A percentile compares a stretch with the other conserved stretches of the same genome.
phyloP scores from a whole-genome alignment of 2,329 filamentous ascomycete genomes.

The Claviceps spartinae region DNA sequence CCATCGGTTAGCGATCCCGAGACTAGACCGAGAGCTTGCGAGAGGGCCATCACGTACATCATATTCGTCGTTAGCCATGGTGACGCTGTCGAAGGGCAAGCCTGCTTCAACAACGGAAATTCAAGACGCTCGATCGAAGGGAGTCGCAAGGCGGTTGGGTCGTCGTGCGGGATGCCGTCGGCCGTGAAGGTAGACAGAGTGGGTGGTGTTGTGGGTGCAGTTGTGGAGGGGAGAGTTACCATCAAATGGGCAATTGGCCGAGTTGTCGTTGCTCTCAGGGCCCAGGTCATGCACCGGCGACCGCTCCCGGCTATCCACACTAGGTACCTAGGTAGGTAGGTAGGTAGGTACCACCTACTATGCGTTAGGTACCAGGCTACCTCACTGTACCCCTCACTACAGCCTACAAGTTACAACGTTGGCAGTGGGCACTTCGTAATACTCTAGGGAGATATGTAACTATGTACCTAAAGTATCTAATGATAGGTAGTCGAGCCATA shows the following conservation, averaged over 20 bases:
- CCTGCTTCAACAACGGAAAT: not conserved
- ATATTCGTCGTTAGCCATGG: conserved; percentile 99
- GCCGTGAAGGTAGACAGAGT: conserved; percentile 1
- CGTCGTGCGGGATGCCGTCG: not conserved
- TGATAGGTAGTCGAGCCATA: no score
- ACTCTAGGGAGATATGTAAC: no score
- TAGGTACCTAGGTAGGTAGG: no score
- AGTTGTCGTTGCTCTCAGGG: conserved; percentile 1
- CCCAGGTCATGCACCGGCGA: not conserved
- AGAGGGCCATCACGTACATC: conserved; percentile 54
- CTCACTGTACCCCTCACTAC: no score
- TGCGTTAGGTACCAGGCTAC: no score
- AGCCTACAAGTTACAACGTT: no score
- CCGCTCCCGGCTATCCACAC: not conserved
- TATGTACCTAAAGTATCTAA: no score
- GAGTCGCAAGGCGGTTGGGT: not conserved
- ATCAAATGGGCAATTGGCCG: not conserved
- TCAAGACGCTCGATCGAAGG: not conserved
- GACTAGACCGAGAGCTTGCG: conserved; percentile 10
- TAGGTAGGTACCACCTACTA: no score
- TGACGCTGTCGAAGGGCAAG: conserved; percentile 21
- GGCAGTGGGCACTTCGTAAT: no score
- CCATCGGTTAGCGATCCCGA: conserved; percentile 17
- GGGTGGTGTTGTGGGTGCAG: conserved; percentile 2
- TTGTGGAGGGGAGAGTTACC: conserved; percentile 5